A percentile compares a stretch with the other conserved stretches of the same genome.
Conservation (phyloP, 768 basidiomycete genomes). For the Lentinula detonsa region DNA sequence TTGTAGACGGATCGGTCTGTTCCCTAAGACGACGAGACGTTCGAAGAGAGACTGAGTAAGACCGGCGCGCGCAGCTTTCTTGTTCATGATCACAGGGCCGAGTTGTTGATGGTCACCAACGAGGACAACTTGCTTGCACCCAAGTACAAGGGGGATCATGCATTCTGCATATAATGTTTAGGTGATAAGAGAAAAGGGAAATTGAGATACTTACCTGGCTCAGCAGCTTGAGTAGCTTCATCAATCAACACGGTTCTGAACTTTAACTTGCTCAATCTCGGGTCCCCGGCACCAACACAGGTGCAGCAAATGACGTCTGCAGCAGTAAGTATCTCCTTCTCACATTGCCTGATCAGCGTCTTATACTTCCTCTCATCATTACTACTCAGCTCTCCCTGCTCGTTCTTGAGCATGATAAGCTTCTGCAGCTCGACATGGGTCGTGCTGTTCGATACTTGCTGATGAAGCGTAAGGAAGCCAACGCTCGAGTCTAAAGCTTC, state of each 20-base stretch:
- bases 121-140: conserved; percentile 97
- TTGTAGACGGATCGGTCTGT: conserved; percentile 95
- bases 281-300: conserved; percentile 96
- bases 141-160: conserved; percentile 98
- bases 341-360: conserved; percentile 88
- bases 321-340: conserved; percentile 92
- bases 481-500: conserved; percentile 98
- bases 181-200: conserved; percentile 4
- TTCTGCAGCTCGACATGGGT: conserved; percentile 97
- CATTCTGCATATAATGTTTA: conserved; percentile 58
- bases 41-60: conserved; percentile 98
- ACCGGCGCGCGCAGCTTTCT: conserved; percentile 98
- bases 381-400: conserved; percentile 94
- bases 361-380: conserved; percentile 98
- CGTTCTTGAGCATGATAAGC: conserved; percentile 94
- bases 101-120: conserved; percentile 98
- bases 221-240: conserved; percentile 97
- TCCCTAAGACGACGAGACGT: conserved; percentile 89
- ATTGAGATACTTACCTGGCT: conserved; percentile 63
- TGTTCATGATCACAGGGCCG: conserved; percentile 99
- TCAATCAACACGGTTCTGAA: conserved; percentile 98
- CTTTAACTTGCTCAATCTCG: conserved; percentile 92
- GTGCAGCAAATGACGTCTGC: conserved; percentile 99
- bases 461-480: conserved; percentile 89
- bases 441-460: conserved; percentile 95